A percentile compares a stretch with the other conserved stretches of the same genome.
Conservation (phyloP, 2,329 filamentous ascomycete genomes). For the Grosmannia clavigera region DNA sequence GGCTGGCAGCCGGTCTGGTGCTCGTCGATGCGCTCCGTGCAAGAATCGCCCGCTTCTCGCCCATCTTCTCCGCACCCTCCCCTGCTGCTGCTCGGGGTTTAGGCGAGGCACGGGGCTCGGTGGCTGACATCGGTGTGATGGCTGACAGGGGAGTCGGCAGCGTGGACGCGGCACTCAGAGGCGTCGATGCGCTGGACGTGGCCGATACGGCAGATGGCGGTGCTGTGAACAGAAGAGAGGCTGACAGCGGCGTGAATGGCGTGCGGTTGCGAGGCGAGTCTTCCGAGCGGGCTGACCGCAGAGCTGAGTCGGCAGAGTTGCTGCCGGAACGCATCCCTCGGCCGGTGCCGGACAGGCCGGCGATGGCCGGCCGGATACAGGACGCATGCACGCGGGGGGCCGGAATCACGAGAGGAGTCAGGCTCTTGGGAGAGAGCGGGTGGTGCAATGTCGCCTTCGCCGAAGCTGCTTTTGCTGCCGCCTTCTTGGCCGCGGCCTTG, state of each 20-base stretch:
- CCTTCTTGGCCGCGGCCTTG: background rate
- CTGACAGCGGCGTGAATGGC: constrained; percentile 22
- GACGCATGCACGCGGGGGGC: constrained; percentile 15
- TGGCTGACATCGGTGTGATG: background rate
- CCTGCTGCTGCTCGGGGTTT: constrained; percentile 12
- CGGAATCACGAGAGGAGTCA: constrained; percentile 47
- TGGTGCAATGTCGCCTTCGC: constrained; percentile 13
- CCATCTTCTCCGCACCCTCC: constrained; percentile 9
- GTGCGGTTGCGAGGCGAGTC: constrained; percentile 33
- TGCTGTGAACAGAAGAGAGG: constrained; percentile 3
- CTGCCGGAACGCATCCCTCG: constrained; percentile 34
- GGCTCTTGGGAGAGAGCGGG: constrained; percentile 38
- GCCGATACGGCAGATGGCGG: constrained; percentile 21
- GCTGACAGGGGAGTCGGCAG: constrained; percentile 35
- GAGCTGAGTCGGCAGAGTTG: constrained; percentile 26
- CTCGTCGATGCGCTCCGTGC: constrained; percentile 12
- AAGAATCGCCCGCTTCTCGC: background rate
- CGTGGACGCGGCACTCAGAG: constrained; percentile 25
- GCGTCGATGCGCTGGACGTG: constrained; percentile 20
- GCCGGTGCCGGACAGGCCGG: constrained; percentile 24
- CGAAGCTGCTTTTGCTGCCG: background rate
- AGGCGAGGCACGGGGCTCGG: background rate
- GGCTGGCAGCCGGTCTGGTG: constrained; percentile 17
- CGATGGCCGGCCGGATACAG: constrained; percentile 17
- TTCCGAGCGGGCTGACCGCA: constrained; percentile 29